These are phyloP conservation scores for Pseudonitzschia pungens DNA, from an alignment of 108 stramenopile genomes.

Conservation along the genomic window DNA sequence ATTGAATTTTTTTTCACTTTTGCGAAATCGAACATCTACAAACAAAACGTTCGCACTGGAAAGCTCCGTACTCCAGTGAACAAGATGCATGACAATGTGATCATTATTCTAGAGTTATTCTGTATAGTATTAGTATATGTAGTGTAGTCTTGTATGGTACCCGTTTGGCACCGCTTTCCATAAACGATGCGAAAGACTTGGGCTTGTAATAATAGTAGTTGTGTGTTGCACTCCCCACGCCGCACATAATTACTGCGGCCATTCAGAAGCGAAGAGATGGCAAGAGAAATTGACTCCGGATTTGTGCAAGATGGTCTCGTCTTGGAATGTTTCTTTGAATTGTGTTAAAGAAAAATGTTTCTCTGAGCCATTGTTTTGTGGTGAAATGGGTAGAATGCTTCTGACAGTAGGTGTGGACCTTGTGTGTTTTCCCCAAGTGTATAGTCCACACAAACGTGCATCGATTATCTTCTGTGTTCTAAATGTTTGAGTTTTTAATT, in stretches of 20 bases:
- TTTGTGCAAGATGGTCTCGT: not conserved
- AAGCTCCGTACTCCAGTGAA: not conserved
- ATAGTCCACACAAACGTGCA: constrained; percentile 5
- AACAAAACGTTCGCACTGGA: not conserved
- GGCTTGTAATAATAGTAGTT: not conserved
- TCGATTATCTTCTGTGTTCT: not conserved
- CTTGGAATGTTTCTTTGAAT: not conserved
- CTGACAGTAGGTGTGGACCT: not conserved
- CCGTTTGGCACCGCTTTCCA: constrained; percentile 17
- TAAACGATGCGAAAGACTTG: constrained; percentile 15
- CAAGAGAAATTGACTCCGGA: not conserved
- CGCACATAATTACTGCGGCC: not conserved
- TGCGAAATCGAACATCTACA: not conserved
- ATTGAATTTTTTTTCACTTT: not conserved
- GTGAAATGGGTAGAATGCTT: not conserved
- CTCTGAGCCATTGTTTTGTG: not conserved
- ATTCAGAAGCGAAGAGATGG: not conserved
- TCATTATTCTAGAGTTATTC: constrained; percentile 1
- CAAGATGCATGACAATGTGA: not conserved
- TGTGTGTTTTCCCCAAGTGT: constrained; percentile 14
- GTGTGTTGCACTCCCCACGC: not conserved
- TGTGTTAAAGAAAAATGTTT: not conserved
- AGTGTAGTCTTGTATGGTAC: not conserved
- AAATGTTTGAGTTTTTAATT: not conserved
- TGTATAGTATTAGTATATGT: constrained; percentile 4